These are phyloP conservation scores for Dipodascus geniculatus DNA, from an alignment of 805 yeast genomes.

Conservation along the genomic window DNA sequence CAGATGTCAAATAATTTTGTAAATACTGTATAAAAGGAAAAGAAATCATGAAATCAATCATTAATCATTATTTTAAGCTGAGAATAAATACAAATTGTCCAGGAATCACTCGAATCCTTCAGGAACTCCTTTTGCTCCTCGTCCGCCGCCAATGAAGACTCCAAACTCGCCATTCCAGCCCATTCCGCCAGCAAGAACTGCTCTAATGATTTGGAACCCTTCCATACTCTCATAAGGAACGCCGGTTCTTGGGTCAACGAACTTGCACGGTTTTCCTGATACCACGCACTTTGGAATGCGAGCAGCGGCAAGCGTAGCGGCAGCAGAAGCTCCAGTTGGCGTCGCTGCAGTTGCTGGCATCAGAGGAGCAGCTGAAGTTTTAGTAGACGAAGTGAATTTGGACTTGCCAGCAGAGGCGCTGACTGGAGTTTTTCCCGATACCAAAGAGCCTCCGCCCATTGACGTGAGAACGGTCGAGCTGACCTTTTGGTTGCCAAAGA, in stretches of 20 bases:
- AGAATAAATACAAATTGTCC: conserved; percentile 45
- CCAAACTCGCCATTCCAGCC: conserved; percentile 42
- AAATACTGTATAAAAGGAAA: too few species aligned
- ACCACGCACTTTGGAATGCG: conserved; percentile 52
- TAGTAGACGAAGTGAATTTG: not conserved
- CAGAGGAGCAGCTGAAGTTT: conserved; percentile 31
- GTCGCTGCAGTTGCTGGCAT: conserved; percentile 3
- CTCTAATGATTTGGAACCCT: conserved; percentile 54
- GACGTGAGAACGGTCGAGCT: not conserved
- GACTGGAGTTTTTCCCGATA: not conserved
- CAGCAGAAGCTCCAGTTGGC: not conserved
- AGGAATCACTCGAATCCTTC: conserved; percentile 65
- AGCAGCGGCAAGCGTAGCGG: not conserved
- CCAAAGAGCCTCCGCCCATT: not conserved
- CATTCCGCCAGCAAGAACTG: conserved; percentile 35
- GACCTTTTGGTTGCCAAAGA: not conserved
- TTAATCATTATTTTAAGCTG: not conserved
- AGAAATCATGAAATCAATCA: not conserved
- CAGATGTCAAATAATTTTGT: not conserved
- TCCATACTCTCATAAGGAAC: conserved; percentile 78
- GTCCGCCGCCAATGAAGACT: conserved; percentile 32
- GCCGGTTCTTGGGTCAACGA: conserved; percentile 80
- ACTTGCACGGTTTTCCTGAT: conserved; percentile 68
- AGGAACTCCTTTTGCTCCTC: conserved; percentile 80
- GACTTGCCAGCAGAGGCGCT: not conserved